Conservation (phyloP, 2,329 filamentous ascomycete species). For the Cladophialophora chaetospira region DNA sequence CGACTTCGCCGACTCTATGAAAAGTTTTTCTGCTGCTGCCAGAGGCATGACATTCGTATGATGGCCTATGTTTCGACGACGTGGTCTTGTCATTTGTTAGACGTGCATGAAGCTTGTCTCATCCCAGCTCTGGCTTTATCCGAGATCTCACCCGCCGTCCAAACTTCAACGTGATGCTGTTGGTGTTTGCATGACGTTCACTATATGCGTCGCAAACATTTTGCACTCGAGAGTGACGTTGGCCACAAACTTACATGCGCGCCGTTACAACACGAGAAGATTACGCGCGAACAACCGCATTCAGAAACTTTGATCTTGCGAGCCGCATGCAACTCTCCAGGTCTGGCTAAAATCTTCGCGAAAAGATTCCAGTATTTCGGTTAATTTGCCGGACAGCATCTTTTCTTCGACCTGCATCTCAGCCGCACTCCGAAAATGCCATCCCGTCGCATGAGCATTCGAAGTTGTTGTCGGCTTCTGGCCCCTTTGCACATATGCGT, state of each 20-base stretch:
- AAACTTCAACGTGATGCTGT: neutral
- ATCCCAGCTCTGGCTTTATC: constrained; percentile 1
- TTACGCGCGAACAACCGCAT: neutral
- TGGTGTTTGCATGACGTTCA: neutral
- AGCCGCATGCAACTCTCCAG: neutral
- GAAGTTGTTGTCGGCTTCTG: neutral
- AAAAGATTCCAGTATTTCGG: neutral
- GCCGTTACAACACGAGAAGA: neutral
- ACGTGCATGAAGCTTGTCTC: constrained; percentile 6
- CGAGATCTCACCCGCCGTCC: neutral
- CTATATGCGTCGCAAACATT: neutral
- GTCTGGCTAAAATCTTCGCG: neutral
- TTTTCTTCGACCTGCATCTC: neutral
- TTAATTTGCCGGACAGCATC: neutral
- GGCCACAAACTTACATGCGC: neutral
- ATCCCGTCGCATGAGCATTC: neutral
- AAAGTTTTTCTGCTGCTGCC: neutral
- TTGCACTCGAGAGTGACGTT: constrained; percentile 2
- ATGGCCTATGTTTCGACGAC: neutral
- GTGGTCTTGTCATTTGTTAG: neutral
- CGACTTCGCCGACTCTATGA: constrained; percentile 2
- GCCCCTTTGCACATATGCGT: neutral
- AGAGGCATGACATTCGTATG: constrained; percentile 2
- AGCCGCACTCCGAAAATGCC: neutral
- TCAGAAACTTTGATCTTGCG: neutral